Percentiles rank a stretch among this genome's conserved stretches.
These are phyloP conservation scores for Dendrocalamus latiflorus DNA, from an alignment of 202 grass and related monocot genomes.

Conservation along the genomic window DNA sequence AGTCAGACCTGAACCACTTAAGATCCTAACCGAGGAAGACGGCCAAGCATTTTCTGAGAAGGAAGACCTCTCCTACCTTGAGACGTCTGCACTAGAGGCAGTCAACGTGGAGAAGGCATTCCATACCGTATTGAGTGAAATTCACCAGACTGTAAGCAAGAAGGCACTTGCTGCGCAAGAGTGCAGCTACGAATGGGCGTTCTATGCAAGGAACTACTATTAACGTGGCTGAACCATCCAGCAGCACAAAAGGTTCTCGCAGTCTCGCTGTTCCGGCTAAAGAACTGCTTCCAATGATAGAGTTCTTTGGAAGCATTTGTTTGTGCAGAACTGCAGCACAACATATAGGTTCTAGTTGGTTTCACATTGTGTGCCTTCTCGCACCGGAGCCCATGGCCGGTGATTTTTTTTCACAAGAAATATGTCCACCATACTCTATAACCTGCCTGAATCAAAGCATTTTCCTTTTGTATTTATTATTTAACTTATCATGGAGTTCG, in stretches of 20 bases:
- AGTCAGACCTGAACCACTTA: constrained; percentile 70
- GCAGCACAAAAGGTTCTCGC: constrained; percentile 39
- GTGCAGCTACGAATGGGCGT: too few species aligned
- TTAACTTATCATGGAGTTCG: constrained; percentile 4
- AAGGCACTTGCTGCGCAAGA: too few species aligned
- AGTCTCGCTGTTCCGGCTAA: constrained; percentile 83
- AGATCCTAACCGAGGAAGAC: constrained; percentile 62
- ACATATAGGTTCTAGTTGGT: constrained; percentile 23
- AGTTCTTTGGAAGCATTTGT: neutral
- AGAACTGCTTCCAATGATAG: neutral
- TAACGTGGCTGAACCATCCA: too few species aligned
- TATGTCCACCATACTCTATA: constrained; percentile 13
- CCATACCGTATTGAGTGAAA: constrained; percentile 36
- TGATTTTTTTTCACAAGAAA: constrained; percentile 19
- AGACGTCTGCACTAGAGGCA: constrained; percentile 86
- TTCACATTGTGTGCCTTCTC: neutral
- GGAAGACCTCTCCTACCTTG: constrained; percentile 59
- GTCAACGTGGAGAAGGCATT: constrained; percentile 81
- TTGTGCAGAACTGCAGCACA: constrained; percentile 4
- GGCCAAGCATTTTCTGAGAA: constrained; percentile 51
- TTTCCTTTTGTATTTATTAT: constrained; percentile 11
- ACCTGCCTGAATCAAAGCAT: constrained; percentile 14
- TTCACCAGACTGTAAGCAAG: too few species aligned
- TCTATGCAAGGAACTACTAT: too few species aligned
- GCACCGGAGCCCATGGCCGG: neutral